A percentile compares a stretch with the other conserved stretches of the same genome.
phyloP scores from a whole-genome alignment of 1,284 basidiomycete genomes.

The Coniophora puteana region DNA sequence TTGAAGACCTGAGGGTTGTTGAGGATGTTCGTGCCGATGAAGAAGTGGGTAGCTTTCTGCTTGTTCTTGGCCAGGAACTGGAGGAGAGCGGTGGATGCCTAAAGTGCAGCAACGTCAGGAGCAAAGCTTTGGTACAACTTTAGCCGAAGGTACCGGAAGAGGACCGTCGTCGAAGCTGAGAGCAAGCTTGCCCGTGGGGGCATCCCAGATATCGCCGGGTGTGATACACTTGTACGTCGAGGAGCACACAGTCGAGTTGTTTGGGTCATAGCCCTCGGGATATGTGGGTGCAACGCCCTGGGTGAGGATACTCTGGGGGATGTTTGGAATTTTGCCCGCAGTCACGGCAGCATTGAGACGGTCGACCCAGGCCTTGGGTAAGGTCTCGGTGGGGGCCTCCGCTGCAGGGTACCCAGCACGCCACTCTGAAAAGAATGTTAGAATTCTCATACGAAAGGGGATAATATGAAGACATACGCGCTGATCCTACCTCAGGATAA shows the following conservation, averaged over 20 bases:
- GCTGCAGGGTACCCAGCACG: conserved; percentile 44
- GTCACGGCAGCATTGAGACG: conserved; percentile 60
- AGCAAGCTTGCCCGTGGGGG: conserved; percentile 55
- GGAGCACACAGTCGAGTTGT: conserved; percentile 55
- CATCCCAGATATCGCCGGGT: conserved; percentile 66
- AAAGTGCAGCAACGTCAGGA: conserved; percentile 13
- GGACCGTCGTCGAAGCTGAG: conserved; percentile 83
- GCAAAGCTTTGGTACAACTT: conserved; percentile 24
- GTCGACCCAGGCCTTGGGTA: conserved; percentile 64
- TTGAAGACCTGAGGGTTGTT: conserved; percentile 51
- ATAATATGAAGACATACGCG: conserved; percentile 35
- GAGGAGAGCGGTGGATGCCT: conserved; percentile 36
- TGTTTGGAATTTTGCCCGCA: conserved; percentile 71
- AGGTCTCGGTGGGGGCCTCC: conserved; percentile 37
- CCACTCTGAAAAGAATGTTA: conserved; percentile 46
- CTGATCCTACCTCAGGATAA: conserved; percentile 58
- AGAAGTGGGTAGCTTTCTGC: conserved; percentile 72
- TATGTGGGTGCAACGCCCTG: conserved; percentile 50
- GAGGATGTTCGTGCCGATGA: conserved; percentile 76
- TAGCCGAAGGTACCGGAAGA: conserved; percentile 39
- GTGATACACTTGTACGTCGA: conserved; percentile 61
- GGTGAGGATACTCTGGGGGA: conserved; percentile 46
- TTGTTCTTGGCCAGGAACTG: conserved; percentile 60
- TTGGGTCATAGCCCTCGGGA: conserved; percentile 50
- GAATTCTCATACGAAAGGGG: not conserved